Percentiles rank a stretch among this genome's conserved stretches.
Conservation (phyloP, 1,139 yeast genomes). For the Arxiozyma bovina region DNA sequence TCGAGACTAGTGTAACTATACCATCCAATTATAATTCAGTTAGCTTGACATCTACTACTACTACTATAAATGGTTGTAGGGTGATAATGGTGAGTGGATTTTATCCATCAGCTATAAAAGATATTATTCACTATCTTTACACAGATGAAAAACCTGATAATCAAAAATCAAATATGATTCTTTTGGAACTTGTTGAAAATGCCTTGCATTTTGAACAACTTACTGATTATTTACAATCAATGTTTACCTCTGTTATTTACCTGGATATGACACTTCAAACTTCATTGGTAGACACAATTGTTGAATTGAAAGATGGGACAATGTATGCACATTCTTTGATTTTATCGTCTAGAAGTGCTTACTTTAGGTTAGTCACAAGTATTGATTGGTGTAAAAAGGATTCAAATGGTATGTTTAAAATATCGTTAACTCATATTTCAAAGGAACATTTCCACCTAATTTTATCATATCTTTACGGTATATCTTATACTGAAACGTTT, state of each 20-base stretch:
- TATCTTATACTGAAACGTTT: constrained; percentile 37
- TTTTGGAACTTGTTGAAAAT: constrained; percentile 15
- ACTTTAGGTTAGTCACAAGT: constrained; percentile 53
- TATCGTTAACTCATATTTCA: constrained; percentile 42
- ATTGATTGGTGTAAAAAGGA: constrained; percentile 40
- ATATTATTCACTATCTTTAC: constrained; percentile 37
- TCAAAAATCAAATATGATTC: constrained; percentile 9
- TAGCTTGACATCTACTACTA: constrained; percentile 4
- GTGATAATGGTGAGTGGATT: constrained; percentile 1
- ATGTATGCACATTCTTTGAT: constrained; percentile 40
- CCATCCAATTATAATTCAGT: constrained; percentile 6
- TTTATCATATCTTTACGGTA: constrained; percentile 52
- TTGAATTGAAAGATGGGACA: constrained; percentile 17
- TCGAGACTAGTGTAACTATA: constrained; percentile 7
- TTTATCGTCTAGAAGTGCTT: constrained; percentile 49
- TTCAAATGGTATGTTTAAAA: constrained; percentile 9
- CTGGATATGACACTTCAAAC: neutral
- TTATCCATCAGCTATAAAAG: constrained; percentile 1
- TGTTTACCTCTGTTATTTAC: neutral
- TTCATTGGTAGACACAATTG: constrained; percentile 12
- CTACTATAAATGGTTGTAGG: constrained; percentile 5
- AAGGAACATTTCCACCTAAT: constrained; percentile 42
- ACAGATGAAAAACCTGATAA: constrained; percentile 33
- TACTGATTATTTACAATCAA: constrained; percentile 6
- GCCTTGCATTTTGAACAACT: constrained; percentile 15